Percentiles rank a stretch among this genome's conserved stretches.
phyloP scores from a whole-genome alignment of 495 filamentous ascomycete species.

The Glarea lozoyensis region DNA sequence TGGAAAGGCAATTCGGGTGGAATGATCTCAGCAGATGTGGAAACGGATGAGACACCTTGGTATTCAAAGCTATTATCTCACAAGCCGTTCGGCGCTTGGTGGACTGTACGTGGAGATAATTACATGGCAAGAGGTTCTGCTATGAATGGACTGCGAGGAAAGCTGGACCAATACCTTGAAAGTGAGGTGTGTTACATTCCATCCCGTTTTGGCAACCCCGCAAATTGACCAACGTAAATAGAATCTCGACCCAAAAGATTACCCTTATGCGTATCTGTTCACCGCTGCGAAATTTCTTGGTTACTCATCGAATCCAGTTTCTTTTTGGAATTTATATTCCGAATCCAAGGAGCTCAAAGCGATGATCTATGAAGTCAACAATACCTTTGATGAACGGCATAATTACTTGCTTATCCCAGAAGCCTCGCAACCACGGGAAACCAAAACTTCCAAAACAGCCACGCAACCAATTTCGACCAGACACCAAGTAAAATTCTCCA shows the following conservation, averaged over 20 bases:
- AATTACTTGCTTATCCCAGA: conserved; percentile 43
- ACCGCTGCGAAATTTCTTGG: conserved; percentile 61
- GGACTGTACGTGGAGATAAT: conserved; percentile 46
- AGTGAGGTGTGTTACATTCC: conserved; percentile 14
- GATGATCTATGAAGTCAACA: conserved; percentile 70
- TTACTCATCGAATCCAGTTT: conserved; percentile 68
- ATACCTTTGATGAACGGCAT: conserved; percentile 66
- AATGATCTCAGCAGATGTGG: conserved; percentile 42
- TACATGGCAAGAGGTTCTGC: conserved; percentile 45
- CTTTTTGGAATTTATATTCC: conserved; percentile 74
- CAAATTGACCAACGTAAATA: conserved; percentile 19
- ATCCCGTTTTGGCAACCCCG: conserved; percentile 4
- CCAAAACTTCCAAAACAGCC: conserved; percentile 2
- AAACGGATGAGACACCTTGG: conserved; percentile 15
- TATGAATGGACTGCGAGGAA: conserved; percentile 40
- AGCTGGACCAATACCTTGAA: conserved; percentile 49
- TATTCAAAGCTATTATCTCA: conserved; percentile 23
- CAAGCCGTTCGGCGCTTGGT: conserved; percentile 34
- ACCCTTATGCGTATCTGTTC: conserved; percentile 57
- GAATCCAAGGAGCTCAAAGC: conserved; percentile 46
- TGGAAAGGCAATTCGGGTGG: conserved; percentile 43
- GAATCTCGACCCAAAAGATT: conserved; percentile 41
- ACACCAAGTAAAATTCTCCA: conserved; percentile 45
- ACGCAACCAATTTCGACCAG: conserved; percentile 12
- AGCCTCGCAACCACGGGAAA: neutral